Evolutionary conservation across 306 rosid species (phyloP).

Genomic region (Glycine soja): DNA sequence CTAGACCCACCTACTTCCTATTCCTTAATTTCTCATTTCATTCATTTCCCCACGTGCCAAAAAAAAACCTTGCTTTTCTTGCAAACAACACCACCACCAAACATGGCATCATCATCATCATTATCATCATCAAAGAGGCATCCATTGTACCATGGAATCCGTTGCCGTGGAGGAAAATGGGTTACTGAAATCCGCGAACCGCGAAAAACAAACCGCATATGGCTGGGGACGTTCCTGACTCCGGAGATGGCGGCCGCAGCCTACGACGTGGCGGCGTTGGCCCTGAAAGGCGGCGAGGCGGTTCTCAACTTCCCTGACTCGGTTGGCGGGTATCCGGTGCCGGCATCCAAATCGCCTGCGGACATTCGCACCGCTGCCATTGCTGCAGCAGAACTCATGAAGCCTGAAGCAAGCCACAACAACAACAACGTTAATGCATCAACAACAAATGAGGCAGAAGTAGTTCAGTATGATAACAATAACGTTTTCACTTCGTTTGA

Average conservation of each 20-base stretch:
- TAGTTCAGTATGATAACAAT: not conserved
- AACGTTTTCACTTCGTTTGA: not conserved
- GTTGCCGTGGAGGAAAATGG: constrained; percentile 84
- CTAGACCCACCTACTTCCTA: not conserved
- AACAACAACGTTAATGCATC: not conserved
- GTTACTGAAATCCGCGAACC: constrained; percentile 97
- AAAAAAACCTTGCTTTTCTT: not conserved
- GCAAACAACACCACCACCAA: not conserved
- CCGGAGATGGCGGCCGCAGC: constrained; percentile 97
- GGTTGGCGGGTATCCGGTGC: constrained; percentile 58
- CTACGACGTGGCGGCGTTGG: constrained; percentile 80
- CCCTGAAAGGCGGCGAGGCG: constrained; percentile 71
- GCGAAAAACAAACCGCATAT: constrained; percentile 75
- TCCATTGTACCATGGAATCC: constrained; percentile 70
- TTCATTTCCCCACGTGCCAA: constrained; percentile 26
- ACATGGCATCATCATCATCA: constrained; percentile 58
- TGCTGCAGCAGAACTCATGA: constrained; percentile 56
- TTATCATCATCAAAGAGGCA: constrained; percentile 57
- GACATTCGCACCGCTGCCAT: constrained; percentile 80
- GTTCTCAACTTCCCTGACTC: constrained; percentile 71
- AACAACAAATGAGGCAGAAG: too few relatives aligned
- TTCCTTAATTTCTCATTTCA: not conserved
- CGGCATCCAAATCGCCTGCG: constrained; percentile 55
- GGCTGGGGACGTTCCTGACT: constrained; percentile 80
- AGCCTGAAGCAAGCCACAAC: not conserved